These are phyloP conservation scores for Eustoma russellianum DNA, from an alignment of 257 asterid genomes.

Conservation along the genomic window DNA sequence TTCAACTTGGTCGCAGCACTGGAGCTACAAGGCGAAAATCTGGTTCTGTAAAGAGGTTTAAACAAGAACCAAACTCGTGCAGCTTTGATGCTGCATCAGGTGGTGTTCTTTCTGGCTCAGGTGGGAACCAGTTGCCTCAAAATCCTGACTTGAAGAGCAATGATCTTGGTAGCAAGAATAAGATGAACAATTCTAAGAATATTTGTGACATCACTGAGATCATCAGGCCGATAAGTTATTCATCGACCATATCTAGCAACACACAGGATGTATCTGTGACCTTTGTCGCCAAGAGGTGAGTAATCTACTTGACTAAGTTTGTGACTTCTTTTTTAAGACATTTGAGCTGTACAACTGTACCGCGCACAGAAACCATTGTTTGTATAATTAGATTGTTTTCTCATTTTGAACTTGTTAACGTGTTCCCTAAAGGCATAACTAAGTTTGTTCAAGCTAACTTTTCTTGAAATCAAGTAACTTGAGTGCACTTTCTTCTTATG, in stretches of 20 bases:
- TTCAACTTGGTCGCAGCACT: constrained; percentile 46
- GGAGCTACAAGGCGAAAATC: constrained; percentile 92
- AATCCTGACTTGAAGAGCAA: constrained; percentile 21
- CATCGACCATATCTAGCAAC: constrained; percentile 37
- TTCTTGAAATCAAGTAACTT: too few relatives aligned
- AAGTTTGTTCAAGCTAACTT: too few relatives aligned
- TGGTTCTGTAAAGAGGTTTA: constrained; percentile 82
- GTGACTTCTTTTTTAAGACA: neutral
- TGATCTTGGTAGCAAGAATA: constrained; percentile 24
- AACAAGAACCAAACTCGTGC: constrained; percentile 37
- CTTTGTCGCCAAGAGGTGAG: constrained; percentile 81
- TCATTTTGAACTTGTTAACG: too few relatives aligned
- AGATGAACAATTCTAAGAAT: constrained; percentile 35
- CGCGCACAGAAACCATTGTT: neutral
- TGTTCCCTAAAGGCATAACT: too few relatives aligned
- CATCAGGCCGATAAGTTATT: constrained; percentile 66
- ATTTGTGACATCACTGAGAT: constrained; percentile 53
- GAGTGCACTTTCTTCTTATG: too few relatives aligned
- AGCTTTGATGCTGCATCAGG: constrained; percentile 18
- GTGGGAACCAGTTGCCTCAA: constrained; percentile 27
- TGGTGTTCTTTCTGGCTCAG: constrained; percentile 12
- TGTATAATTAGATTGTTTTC: too few relatives aligned
- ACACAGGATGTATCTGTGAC: constrained; percentile 55
- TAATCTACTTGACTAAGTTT: constrained; percentile 15
- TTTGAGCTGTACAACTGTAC: neutral